Conservation (phyloP, 345 rosid genomes). For the Boechera retrofracta region DNA sequence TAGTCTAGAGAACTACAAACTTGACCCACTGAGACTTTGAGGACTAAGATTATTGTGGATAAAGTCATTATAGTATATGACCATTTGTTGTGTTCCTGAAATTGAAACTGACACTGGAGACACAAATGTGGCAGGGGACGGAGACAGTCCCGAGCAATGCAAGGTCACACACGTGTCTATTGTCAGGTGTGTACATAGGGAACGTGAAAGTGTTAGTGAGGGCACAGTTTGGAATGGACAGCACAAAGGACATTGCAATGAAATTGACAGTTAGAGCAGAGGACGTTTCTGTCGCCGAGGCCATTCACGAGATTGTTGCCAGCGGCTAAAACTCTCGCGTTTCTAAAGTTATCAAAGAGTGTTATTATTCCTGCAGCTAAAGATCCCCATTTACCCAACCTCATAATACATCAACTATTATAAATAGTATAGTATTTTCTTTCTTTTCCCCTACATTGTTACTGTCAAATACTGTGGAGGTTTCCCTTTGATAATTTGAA, state of each 20-base stretch:
- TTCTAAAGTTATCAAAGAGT: constrained; percentile 9
- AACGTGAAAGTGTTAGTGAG: constrained; percentile 79
- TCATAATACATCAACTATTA: not conserved
- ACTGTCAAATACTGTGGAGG: constrained; percentile 26
- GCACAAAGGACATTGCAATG: constrained; percentile 87
- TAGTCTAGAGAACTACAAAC: not conserved
- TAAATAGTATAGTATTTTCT: constrained; percentile 20
- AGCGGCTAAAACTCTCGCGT: constrained; percentile 57
- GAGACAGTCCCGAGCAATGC: constrained; percentile 83
- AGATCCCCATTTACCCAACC: not conserved
- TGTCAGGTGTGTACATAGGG: constrained; percentile 93
- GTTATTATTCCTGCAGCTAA: constrained; percentile 14
- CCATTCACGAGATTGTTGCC: constrained; percentile 88
- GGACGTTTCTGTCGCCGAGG: constrained; percentile 73
- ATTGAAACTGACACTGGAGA: constrained; percentile 32
- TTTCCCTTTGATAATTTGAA: constrained; percentile 18
- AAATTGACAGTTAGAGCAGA: constrained; percentile 86
- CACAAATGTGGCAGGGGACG: constrained; percentile 64
- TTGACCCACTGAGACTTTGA: not conserved
- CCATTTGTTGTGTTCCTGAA: not conserved
- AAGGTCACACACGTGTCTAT: constrained; percentile 88
- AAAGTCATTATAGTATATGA: not conserved
- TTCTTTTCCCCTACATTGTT: not conserved
- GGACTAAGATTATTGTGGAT: not conserved
- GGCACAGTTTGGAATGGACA: constrained; percentile 83